Evolutionary conservation across 2,329 filamentous ascomycete genomes (phyloP), one percentile per base, ranked within the genome.

Genomic region (Furcasterigmium furcatum): DNA sequence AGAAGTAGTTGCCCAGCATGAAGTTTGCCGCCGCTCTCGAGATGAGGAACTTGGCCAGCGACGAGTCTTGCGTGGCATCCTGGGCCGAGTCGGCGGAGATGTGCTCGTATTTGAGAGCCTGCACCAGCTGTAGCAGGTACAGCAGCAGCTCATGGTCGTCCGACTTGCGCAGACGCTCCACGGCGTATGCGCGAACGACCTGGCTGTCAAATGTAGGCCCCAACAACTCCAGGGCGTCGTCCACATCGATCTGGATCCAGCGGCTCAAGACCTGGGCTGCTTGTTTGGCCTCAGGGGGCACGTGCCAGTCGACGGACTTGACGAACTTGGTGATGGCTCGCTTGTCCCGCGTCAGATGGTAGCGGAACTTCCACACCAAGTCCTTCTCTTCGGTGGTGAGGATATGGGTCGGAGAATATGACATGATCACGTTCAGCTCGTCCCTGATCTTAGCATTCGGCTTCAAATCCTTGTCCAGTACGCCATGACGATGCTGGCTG

Each of bases 211-310:
- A 95, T 0, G 87, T 91, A 9, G 94, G 92, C 0, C 94, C 94
- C 2, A 99, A 82, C 10, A 99, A 75, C 64, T 99, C 94, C 38
- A 99, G 77, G 16, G 92, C 94, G 70, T 97, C 94, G 57, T 99
- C 95, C 5, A 99, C 85, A 60, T 97, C 94, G 47, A 99, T 96
- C 54, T 95, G 90, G 0, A 88, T 95, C 94, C 94, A 99, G 56
- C 91, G 92, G 0, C 87, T 83, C 16, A 99, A 77, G 5, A 99
- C 82, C 50, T 95, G 89, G 20, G 94, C 88, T 6, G 92, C 91
- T 68, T 96, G 91, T 48, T 88, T 85, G 4, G 88, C 84, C 72
- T 99, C 92, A 50, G 83, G 82, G 39, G 81, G 79, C 62, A 96
- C 92, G 41, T 81, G 82, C 92, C 94, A 99, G 54, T 95, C 91